These are phyloP conservation scores for Physcomitrium patens DNA, from an alignment of 225 moss, liverwort and hornwort genomes.

Conservation along the genomic window DNA sequence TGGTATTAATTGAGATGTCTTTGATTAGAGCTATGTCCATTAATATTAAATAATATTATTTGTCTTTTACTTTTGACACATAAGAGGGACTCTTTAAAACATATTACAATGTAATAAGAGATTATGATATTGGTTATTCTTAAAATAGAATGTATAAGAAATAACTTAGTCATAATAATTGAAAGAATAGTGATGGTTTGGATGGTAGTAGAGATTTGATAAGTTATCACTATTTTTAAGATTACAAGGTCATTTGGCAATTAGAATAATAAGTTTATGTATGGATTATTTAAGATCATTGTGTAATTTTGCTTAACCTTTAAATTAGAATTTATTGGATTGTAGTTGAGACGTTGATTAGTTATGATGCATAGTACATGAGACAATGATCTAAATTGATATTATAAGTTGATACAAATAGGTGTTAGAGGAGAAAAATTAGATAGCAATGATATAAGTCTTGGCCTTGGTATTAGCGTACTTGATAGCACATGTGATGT, in stretches of 20 bases:
- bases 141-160: conserved; percentile 86
- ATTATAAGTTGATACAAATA: conserved; percentile 57
- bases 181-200: conserved; percentile 95
- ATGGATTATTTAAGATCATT: neutral
- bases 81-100: conserved; percentile 92
- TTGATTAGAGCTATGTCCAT: no score
- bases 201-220: conserved; percentile 92
- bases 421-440: conserved; percentile 89
- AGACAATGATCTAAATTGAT: conserved; percentile 3
- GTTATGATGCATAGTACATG: neutral
- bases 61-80: conserved; percentile 46
- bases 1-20: neutral
- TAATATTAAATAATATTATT: neutral
- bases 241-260: neutral
- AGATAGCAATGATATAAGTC: conserved; percentile 76
- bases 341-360: neutral
- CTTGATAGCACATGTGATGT: no score
- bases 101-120: conserved; percentile 83
- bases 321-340: neutral
- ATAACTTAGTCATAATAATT: conserved; percentile 70
- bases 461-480: conserved; percentile 90
- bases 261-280: neutral
- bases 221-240: conserved; percentile 23
- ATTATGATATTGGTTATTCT: conserved; percentile 86
- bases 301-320: neutral